Conservation (phyloP, 2,329 filamentous ascomycete genomes). For the Penicillium sp. region DNA sequence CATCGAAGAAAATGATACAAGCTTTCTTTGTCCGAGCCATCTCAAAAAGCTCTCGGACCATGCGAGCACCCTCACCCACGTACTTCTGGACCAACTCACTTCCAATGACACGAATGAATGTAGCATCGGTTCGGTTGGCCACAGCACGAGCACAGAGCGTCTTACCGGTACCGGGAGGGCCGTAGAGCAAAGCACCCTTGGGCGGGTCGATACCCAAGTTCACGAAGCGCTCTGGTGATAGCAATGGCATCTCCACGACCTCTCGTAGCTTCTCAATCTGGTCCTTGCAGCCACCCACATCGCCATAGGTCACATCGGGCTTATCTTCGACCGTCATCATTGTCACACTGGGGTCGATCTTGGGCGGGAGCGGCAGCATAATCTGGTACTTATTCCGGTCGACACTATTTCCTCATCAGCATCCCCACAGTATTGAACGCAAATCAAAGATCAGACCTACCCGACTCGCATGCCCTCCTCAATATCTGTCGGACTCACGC, state of each 20-base stretch:
- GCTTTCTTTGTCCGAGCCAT: constrained; percentile 99
- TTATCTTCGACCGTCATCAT: constrained; percentile 99
- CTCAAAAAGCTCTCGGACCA: constrained; percentile 98
- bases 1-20: constrained; percentile 99
- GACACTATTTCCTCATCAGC: constrained; percentile 56
- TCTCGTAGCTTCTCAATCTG: constrained; percentile 99
- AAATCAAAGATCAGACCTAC: constrained; percentile 40
- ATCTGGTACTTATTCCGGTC: constrained; percentile 99
- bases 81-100: constrained; percentile 99
- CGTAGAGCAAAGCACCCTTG: constrained; percentile 95
- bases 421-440: background rate
- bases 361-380: constrained; percentile 89
- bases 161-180: constrained; percentile 97
- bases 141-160: constrained; percentile 96
- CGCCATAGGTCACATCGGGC: constrained; percentile 97
- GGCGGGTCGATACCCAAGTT: constrained; percentile 98
- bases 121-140: constrained; percentile 96
- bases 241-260: constrained; percentile 96
- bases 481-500: constrained; percentile 97
- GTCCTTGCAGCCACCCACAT: constrained; percentile 98
- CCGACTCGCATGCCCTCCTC: constrained; percentile 99
- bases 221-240: constrained; percentile 96
- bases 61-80: constrained; percentile 94
- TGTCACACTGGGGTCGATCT: constrained; percentile 97
- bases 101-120: constrained; percentile 97